Evolutionary conservation across 1,284 basidiomycete species (phyloP).

Genomic region (Chalciporus sp.): DNA sequence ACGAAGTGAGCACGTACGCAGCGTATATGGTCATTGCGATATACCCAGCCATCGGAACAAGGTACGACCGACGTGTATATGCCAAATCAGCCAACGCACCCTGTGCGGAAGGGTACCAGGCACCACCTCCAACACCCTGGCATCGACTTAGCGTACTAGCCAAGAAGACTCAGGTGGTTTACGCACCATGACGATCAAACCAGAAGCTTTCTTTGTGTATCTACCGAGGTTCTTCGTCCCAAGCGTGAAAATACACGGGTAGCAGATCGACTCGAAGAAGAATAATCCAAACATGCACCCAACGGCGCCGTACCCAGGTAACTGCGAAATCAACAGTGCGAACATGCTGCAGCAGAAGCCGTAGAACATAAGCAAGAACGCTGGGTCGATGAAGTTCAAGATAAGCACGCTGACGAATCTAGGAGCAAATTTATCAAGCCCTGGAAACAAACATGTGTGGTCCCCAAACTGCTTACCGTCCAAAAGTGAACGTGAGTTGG

Average conservation of each 20-base stretch:
- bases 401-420: constrained; percentile 68
- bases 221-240: constrained; percentile 71
- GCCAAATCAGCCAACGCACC: constrained; percentile 63
- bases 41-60: constrained; percentile 62
- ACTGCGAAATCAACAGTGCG: constrained; percentile 53
- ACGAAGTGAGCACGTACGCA: constrained; percentile 42
- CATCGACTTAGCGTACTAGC: constrained; percentile 2
- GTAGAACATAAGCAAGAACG: constrained; percentile 61
- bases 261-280: constrained; percentile 79
- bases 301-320: constrained; percentile 58
- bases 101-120: constrained; percentile 76
- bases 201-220: constrained; percentile 71
- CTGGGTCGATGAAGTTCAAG: constrained; percentile 65
- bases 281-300: constrained; percentile 69
- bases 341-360: constrained; percentile 55
- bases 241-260: constrained; percentile 73
- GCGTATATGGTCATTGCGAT: constrained; percentile 61
- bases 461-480: constrained; percentile 43
- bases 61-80: constrained; percentile 56
- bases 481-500: constrained; percentile 73
- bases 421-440: constrained; percentile 3
- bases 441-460: neutral
- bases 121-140: constrained; percentile 72
- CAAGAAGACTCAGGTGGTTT: constrained; percentile 3
- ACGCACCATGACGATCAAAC: constrained; percentile 63